Base-by-base conservation (phyloP, 306 rosid species). In the Hylodesmum podocarpum region DNA sequence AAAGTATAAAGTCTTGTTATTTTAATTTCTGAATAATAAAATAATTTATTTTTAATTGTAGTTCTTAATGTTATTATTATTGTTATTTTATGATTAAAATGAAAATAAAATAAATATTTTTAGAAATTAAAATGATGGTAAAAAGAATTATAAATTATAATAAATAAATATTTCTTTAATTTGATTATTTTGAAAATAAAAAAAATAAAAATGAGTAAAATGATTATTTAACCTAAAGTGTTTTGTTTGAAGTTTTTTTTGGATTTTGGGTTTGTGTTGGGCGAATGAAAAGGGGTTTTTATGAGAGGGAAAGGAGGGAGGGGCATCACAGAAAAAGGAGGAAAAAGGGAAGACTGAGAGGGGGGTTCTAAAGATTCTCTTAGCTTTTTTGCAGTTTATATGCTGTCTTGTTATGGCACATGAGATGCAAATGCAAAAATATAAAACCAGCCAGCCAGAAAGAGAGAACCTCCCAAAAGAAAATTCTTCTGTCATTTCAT, bases 321-420 rank as follows among this genome's bases (percentile, higher is more conserved):
- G 69, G 31, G 86, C 84, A 76, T 72, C 71, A 15, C 53, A 71
- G 79, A 80, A 33, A 71, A 66, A 61, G 53, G 55, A 71, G 79
- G 82, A 33, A 71, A 66, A 61, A 59, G 55, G 34, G 27, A 71
- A 70, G 36, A 40, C 13, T 21, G 39, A 59, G 62, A 74, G 6
- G 64, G 64, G 76, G 86, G 79, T 79, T 78, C 61, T 33, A 43
- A 74, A 86, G 88, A 89, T 83, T 87, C 90, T 78, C 59, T 75
- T n/a, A 25, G 66, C 86, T 69, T 84, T 84, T 77, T 79, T 78
- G 84, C 80, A 66, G 71, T 63, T 72, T 53, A 65, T 81, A 73
- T 65, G 71, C 40, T 51, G 80, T 76, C 81, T 6, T 78, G 36
- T 41, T 64, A 47, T 66, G 43, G 74, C 82, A 76, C 78, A 76